phyloP scores from a whole-genome alignment of 805 yeast species.

The Teunomyces gatunensis region DNA sequence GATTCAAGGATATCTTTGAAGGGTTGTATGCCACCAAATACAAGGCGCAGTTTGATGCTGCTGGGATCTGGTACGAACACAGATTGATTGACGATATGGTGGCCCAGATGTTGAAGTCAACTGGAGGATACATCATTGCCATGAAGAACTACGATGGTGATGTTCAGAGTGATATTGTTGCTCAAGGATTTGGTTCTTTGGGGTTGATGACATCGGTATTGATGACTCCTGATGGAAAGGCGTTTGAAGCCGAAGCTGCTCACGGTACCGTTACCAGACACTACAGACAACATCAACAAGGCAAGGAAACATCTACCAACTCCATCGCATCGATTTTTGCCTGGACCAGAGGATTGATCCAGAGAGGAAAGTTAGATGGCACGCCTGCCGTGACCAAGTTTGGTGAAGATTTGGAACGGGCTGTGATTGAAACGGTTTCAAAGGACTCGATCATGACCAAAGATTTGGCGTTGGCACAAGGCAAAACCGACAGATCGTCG shows the following conservation, averaged over 20 bases:
- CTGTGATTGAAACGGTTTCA: conserved; percentile 71
- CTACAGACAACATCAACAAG: conserved; percentile 76
- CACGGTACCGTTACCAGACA: conserved; percentile 89
- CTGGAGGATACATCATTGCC: conserved; percentile 79
- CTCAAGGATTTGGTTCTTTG: conserved; percentile 82
- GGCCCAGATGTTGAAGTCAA: conserved; percentile 82
- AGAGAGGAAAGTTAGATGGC: conserved; percentile 73
- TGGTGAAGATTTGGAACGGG: conserved; percentile 62
- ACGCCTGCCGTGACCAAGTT: conserved; percentile 71
- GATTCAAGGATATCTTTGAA: conserved; percentile 78
- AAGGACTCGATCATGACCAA: conserved; percentile 78
- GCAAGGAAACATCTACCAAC: conserved; percentile 80
- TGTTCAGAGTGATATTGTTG: conserved; percentile 81
- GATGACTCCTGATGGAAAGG: conserved; percentile 81
- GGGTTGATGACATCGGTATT: conserved; percentile 83
- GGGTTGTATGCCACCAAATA: conserved; percentile 59
- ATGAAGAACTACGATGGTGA: conserved; percentile 85
- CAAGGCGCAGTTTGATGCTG: conserved; percentile 53
- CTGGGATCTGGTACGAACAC: conserved; percentile 72
- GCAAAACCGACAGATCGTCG: conserved; percentile 56
- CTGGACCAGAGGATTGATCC: conserved; percentile 81
- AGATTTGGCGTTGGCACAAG: conserved; percentile 73
- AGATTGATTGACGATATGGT: conserved; percentile 86
- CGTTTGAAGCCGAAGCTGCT: conserved; percentile 85
- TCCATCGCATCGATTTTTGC: conserved; percentile 85